These are phyloP conservation scores for Suhomyces vadensis DNA, from an alignment of 805 yeast genomes.

Conservation along the genomic window DNA sequence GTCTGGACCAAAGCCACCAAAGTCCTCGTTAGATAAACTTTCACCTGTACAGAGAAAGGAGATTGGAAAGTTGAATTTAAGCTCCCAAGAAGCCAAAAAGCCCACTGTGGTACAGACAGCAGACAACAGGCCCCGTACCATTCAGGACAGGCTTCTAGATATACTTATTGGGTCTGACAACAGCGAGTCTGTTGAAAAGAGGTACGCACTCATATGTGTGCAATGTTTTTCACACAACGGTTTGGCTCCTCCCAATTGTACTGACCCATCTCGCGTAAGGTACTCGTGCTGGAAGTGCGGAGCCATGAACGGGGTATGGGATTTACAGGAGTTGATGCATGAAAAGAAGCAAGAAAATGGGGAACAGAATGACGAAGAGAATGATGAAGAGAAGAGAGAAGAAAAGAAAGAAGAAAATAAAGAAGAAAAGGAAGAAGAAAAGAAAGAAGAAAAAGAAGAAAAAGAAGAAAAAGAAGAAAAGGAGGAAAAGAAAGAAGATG, in stretches of 20 bases:
- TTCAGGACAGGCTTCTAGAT: slow-evolving; percentile 42
- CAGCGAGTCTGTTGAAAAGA: slow-evolving; percentile 58
- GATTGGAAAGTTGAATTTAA: slow-evolving; percentile 5
- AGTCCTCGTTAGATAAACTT: neutral
- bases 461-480: neutral
- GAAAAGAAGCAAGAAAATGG: neutral
- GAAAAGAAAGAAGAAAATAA: neutral
- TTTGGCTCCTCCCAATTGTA: slow-evolving; percentile 69
- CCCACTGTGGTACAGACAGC: too few species aligned
- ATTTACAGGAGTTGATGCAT: neutral
- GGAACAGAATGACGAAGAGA: neutral
- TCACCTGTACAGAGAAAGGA: slow-evolving; percentile 6
- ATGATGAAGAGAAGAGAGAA: neutral
- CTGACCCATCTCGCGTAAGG: slow-evolving; percentile 47
- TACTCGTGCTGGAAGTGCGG: slow-evolving; percentile 73
- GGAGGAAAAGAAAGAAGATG: too few species aligned
- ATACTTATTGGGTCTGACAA: slow-evolving; percentile 52
- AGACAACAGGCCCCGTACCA: slow-evolving; percentile 15
- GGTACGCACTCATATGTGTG: slow-evolving; percentile 73
- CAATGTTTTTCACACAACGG: slow-evolving; percentile 76
- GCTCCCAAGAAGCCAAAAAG: neutral
- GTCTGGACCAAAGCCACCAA: neutral
- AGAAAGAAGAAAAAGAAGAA: neutral
- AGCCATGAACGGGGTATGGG: slow-evolving; percentile 29
- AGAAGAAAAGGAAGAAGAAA: neutral